These are phyloP conservation scores for Garcileccinum viscosum DNA, from an alignment of 1,284 basidiomycete species.

Conservation along the genomic window DNA sequence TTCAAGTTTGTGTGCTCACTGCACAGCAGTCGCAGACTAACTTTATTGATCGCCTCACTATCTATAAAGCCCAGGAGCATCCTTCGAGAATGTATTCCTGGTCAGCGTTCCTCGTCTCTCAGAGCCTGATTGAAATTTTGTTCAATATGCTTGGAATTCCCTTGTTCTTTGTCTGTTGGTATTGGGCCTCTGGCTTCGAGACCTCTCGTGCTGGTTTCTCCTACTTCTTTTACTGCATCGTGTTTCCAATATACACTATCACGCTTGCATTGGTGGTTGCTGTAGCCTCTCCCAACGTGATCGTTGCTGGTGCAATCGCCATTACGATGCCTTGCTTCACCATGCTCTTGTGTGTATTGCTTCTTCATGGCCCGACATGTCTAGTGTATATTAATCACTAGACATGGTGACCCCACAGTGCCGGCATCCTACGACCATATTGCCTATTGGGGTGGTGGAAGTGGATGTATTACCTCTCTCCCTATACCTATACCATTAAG, in stretches of 20 bases:
- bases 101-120: conserved; percentile 70
- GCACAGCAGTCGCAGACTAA: conserved; percentile 26
- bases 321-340: conserved; percentile 64
- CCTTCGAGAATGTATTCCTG: conserved; percentile 83
- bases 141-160: conserved; percentile 65
- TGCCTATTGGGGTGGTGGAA: conserved; percentile 75
- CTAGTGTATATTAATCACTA: conserved; percentile 22
- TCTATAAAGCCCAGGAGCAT: conserved; percentile 78
- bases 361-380: neutral
- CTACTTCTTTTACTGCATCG: conserved; percentile 52
- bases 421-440: conserved; percentile 69
- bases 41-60: conserved; percentile 40
- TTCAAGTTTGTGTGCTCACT: conserved; percentile 18
- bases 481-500: conserved; percentile 15
- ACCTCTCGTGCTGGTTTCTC: conserved; percentile 56
- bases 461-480: conserved; percentile 68
- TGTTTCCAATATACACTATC: conserved; percentile 57
- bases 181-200: conserved; percentile 65
- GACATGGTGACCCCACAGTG: conserved; percentile 54
- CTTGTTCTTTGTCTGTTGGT: conserved; percentile 70
- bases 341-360: conserved; percentile 14
- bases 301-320: conserved; percentile 70
- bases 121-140: conserved; percentile 66
- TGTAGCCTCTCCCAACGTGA: conserved; percentile 64
- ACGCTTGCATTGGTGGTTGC: conserved; percentile 66